phyloP scores from a whole-genome alignment of 139 green algal genomes.

The Volvox reticuliferus region DNA sequence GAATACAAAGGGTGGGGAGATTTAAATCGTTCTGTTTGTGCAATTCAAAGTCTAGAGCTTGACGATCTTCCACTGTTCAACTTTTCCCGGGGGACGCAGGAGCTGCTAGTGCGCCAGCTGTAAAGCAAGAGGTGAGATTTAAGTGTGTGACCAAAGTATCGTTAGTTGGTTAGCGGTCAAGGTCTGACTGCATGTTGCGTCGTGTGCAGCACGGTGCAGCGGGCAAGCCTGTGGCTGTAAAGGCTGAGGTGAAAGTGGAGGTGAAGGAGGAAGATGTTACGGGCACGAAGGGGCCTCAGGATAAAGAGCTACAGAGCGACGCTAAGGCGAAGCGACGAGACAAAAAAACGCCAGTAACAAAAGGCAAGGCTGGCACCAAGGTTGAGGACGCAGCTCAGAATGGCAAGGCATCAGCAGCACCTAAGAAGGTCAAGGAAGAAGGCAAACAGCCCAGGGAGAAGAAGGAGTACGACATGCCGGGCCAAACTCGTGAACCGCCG shows the following conservation, averaged over 20 bases:
- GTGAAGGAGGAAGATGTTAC: neutral
- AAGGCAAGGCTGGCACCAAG: constrained; percentile 27
- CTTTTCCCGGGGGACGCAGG: neutral
- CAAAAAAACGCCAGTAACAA: constrained; percentile 23
- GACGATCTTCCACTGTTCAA: neutral
- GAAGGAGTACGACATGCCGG: constrained; percentile 83
- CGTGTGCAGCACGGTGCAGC: neutral
- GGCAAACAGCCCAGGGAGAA: constrained; percentile 61
- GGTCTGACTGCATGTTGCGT: neutral
- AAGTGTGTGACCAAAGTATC: neutral
- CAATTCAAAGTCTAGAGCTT: constrained; percentile 6
- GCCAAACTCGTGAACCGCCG: constrained; percentile 83
- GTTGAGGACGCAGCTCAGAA: neutral
- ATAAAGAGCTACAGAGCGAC: neutral
- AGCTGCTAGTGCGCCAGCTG: constrained; percentile 4
- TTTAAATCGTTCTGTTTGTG: neutral
- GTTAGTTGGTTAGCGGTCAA: neutral
- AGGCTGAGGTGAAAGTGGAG: constrained; percentile 13
- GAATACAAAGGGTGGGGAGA: constrained; percentile 20
- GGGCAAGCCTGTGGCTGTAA: neutral
- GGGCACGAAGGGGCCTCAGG: neutral
- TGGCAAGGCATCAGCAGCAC: constrained; percentile 26
- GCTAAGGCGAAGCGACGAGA: neutral
- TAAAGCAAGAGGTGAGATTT: constrained; percentile 8
- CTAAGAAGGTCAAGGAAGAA: constrained; percentile 21